Base-by-base conservation (phyloP, 2,329 filamentous ascomycete species). In the Podosphaera leucotricha region DNA sequence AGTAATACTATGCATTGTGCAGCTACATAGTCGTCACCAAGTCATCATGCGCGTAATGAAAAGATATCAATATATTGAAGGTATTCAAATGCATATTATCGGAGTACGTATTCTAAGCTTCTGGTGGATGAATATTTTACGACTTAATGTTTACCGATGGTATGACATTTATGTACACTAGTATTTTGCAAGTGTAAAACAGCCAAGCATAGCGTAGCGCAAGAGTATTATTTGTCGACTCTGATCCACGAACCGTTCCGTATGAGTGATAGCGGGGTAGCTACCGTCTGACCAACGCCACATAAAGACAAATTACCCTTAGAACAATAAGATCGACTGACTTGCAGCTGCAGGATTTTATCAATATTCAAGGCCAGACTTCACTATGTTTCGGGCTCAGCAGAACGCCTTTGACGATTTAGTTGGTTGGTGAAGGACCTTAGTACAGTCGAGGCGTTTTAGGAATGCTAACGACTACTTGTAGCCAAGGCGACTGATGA, bases 401-500 rank as follows among this genome's bases (percentile, higher is more conserved):
- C 70, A 74, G 58, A 79, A 80, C 60, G 67, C 71, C 40, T 80
- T 80, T 53, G 76, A 80, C 60, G 76, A 80, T 55, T 72, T 71
- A 53, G 72, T 80, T 60, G 72, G 73, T 76, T 64, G 58, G 70
- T 63, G n/a, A 4, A 11, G n/a, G 21, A 13, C n/a, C 2, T n/a
- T 16, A n/a, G 6, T 6, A 28, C n/a, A 26, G 16, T n/a, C 3
- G 13, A 41, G n/a, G 26, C 6, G n/a, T 46, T 38, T 41, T 11
- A 16, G 44, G 38, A 50, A 40, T 48, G 47, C 52, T 53, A 26
- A 53, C 46, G 44, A 47, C 49, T 37, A 16, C 43, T 16, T 54
- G 52, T 55, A 78, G 77, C 74, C 57, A 80, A 80, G 64, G 86
- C 90, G 58, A 98, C 90, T 46, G 90, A 98, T 63, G 90, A 98